Evolutionary conservation across 805 yeast genomes (phyloP).

Genomic region (Ogataea pignaliae): DNA sequence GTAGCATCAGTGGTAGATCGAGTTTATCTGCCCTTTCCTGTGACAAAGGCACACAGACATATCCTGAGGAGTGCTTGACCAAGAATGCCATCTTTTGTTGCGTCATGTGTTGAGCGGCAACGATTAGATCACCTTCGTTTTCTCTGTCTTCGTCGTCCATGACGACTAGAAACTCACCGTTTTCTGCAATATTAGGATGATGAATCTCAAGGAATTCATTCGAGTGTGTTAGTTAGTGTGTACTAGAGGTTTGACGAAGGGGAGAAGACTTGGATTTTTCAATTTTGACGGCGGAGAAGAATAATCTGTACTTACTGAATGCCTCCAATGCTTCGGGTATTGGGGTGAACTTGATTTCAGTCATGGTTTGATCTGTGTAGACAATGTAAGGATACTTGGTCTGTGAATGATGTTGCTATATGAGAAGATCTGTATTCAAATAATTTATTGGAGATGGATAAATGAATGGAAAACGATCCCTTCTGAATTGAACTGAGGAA

Average conservation of each 20-base stretch:
- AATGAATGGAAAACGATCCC: too few relatives aligned
- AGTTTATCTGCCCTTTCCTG: conserved; percentile 73
- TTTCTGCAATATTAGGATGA: conserved; percentile 27
- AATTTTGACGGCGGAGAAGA: too few relatives aligned
- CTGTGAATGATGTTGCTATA: too few relatives aligned
- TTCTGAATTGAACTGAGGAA: too few relatives aligned
- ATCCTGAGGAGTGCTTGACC: conserved; percentile 84
- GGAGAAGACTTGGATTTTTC: too few relatives aligned
- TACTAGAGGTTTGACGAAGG: too few relatives aligned
- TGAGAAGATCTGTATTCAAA: too few relatives aligned
- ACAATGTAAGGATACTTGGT: not conserved
- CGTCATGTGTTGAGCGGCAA: conserved; percentile 81
- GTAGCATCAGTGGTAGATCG: conserved; percentile 74
- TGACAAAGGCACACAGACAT: conserved; percentile 86
- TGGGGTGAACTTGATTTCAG: conserved; percentile 36
- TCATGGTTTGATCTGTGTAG: not conserved
- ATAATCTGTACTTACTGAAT: conserved; percentile 37
- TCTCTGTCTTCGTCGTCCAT: conserved; percentile 96
- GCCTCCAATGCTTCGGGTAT: conserved; percentile 73
- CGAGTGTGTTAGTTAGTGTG: not conserved
- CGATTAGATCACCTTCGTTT: conserved; percentile 94
- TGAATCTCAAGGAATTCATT: not conserved
- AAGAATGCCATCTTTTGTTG: conserved; percentile 90
- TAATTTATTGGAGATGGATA: too few relatives aligned
- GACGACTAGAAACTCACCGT: conserved; percentile 85